These are phyloP conservation scores for Capsicum baccatum DNA, from an alignment of 257 asterid species.

Conservation along the genomic window DNA sequence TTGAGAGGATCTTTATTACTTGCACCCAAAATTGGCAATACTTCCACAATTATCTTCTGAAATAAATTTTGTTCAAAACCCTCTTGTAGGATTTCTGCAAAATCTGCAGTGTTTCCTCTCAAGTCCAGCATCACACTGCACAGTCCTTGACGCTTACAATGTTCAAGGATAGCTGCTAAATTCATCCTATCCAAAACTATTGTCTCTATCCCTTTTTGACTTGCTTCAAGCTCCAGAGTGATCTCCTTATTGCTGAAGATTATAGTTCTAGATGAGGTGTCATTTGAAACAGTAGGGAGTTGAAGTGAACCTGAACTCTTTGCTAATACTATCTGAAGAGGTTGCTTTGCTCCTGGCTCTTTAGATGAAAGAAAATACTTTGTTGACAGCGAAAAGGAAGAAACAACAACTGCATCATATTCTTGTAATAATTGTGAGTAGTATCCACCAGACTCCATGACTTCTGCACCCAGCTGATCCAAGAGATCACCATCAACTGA, in stretches of 20 bases:
- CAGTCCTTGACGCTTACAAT: slow-evolving; percentile 68
- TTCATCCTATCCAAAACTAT: slow-evolving; percentile 48
- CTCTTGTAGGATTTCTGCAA: slow-evolving; percentile 64
- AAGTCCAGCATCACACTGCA: slow-evolving; percentile 79
- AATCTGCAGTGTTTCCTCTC: slow-evolving; percentile 47
- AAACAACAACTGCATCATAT: slow-evolving; percentile 68
- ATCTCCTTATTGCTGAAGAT: slow-evolving; percentile 51
- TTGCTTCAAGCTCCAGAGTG: slow-evolving; percentile 35
- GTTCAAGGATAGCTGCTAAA: slow-evolving; percentile 65
- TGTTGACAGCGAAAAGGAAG: slow-evolving; percentile 45
- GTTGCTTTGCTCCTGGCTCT: slow-evolving; percentile 86
- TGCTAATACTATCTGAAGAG: slow-evolving; percentile 63
- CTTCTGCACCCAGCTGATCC: slow-evolving; percentile 64
- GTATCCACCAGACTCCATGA: slow-evolving; percentile 69
- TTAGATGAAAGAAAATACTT: slow-evolving; percentile 53
- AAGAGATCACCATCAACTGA: slow-evolving; percentile 66
- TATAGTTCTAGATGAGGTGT: slow-evolving; percentile 45
- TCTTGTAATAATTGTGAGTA: slow-evolving; percentile 88
- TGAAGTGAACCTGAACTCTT: slow-evolving; percentile 39
- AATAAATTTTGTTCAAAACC: slow-evolving; percentile 63
- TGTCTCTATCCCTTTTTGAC: slow-evolving; percentile 51
- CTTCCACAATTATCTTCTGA: slow-evolving; percentile 81
- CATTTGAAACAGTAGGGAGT: slow-evolving; percentile 36
- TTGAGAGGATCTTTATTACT: slow-evolving; percentile 33
- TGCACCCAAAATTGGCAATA: slow-evolving; percentile 64